phyloP scores from a whole-genome alignment of 768 basidiomycete species.

The Pulveroboletus sp. region DNA sequence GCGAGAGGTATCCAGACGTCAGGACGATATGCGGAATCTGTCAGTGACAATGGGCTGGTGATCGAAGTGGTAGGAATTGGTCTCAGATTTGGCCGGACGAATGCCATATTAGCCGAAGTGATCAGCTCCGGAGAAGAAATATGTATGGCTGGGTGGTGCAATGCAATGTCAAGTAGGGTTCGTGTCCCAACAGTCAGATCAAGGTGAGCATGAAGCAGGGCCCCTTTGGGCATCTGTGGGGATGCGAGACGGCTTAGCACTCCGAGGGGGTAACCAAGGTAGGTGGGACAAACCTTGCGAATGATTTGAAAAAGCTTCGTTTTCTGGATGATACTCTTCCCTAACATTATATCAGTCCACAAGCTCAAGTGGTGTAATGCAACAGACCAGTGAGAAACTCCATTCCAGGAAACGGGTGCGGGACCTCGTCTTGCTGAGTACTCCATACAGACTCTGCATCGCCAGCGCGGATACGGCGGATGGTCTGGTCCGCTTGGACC shows the following conservation, averaged over 20 bases:
- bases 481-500: slow-evolving; percentile 49
- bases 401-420: slow-evolving; percentile 73
- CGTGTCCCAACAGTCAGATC: slow-evolving; percentile 62
- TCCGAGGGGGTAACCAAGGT: background rate
- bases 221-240: slow-evolving; percentile 75
- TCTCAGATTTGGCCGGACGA: slow-evolving; percentile 48
- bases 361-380: background rate
- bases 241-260: background rate
- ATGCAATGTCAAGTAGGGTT: slow-evolving; percentile 49
- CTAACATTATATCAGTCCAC: slow-evolving; percentile 24
- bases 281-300: slow-evolving; percentile 40
- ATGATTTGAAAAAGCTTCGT: slow-evolving; percentile 61
- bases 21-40: slow-evolving; percentile 38
- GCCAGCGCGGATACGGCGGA: slow-evolving; percentile 48
- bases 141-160: slow-evolving; percentile 57
- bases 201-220: slow-evolving; percentile 68
- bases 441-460: slow-evolving; percentile 62
- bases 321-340: slow-evolving; percentile 51
- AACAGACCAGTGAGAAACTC: slow-evolving; percentile 63
- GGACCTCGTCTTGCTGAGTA: slow-evolving; percentile 45
- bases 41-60: slow-evolving; percentile 25
- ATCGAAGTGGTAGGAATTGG: slow-evolving; percentile 36
- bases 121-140: slow-evolving; percentile 43
- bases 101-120: slow-evolving; percentile 37
- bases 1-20: slow-evolving; percentile 52